Evolutionary conservation across 225 moss, liverwort and hornwort species (phyloP), one percentile per base, ranked within the genome.

Genomic region (Thuidium tamariscinum): DNA sequence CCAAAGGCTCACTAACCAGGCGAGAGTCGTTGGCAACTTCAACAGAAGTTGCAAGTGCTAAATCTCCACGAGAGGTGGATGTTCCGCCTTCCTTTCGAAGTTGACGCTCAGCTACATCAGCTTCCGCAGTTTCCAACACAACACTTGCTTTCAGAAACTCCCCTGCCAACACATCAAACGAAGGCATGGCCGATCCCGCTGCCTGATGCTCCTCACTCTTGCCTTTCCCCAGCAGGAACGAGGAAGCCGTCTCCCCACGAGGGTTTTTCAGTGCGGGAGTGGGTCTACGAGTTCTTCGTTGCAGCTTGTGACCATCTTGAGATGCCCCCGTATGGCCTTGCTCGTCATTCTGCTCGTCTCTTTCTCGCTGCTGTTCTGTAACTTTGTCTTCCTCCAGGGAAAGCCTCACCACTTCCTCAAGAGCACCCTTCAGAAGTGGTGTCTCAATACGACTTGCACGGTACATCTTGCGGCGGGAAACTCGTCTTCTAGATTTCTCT

Each of bases 121-220:
- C 89, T 86, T 90, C 91, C 56, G 91, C 91, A 30, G 89, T 87
- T 90, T 93, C 93, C 89, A 93, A 81, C 48, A 91, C 91, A 37
- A 87, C 67, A 77, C 93, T 91, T 7, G 93, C 93, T 85, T 93
- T 91, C 14, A 91, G 83, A 42, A 93, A 90, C 63, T 93, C 93
- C 32, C 91, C 91, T 18, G 91, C 91, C 81, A 93, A 84, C 36
- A 86, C 89, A 74, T 91, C 90, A 70, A 91, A 91, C 49, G 75
- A 83, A 60, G 91, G 91, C 88, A 88, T 85, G 30, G 59, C 85
- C 61, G 49, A 71, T 48, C 79, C 80, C 69, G 80, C 63, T 64
- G 74, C 61, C 66, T 78, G 62, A 66, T 83, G 65, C 63, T 85
- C 81, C 41, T 44, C 84, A 78, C 60, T 48, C 61, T 88, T 84